Base-by-base conservation (phyloP, 140 eudicot genomes). In the Stevia rebaudiana region DNA sequence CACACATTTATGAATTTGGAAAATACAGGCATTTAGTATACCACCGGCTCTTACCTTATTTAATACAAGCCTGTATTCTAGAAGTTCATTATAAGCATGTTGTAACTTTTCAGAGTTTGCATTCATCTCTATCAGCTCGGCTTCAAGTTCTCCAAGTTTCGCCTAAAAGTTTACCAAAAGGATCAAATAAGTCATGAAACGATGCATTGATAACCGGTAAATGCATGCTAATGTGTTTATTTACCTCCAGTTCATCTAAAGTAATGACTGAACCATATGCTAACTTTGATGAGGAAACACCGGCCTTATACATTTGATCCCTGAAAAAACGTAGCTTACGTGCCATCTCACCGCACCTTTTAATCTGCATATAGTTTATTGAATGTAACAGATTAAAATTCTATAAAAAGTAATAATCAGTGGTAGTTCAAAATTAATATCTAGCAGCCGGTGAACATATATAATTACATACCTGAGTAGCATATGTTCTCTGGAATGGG, bases 401-500 rank as follows among this genome's bases (percentile, higher is more conserved):
- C 13, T 66, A 9, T 4, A 4, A 19, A 5, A 11, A 40, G 40
- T 37, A 21, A 42, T 40, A 42, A 63, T 23, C 16, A 35, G n/a
- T 56, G 11, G 3, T 8, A 31, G 18, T 24, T 56, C 11, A 61
- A 50, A 21, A 50, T 37, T 51, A 36, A 25, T 40, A 50, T 12
- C 31, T 1, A 24, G 44, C 39, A 28, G 36, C 46, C 17, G 21
- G 1, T 46, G 31, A 77, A 48, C 80, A 11, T 40, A 40, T 10
- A 46, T n/a, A n/a, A n/a, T n/a, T n/a, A n/a, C n/a, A n/a, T 67
- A 86, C 95, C 95, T 86, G 97, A 70, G 82, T 72, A 43, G 89
- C 97, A 78, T 81, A 90, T 33, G 87, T 90, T 71, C 97, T 81
- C 80, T 90, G 97, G 65, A 90, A 90, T 18, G 97, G 97, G 78